Base-by-base conservation (phyloP, 768 basidiomycete species). In the Lactarius pseudohatsudake region DNA sequence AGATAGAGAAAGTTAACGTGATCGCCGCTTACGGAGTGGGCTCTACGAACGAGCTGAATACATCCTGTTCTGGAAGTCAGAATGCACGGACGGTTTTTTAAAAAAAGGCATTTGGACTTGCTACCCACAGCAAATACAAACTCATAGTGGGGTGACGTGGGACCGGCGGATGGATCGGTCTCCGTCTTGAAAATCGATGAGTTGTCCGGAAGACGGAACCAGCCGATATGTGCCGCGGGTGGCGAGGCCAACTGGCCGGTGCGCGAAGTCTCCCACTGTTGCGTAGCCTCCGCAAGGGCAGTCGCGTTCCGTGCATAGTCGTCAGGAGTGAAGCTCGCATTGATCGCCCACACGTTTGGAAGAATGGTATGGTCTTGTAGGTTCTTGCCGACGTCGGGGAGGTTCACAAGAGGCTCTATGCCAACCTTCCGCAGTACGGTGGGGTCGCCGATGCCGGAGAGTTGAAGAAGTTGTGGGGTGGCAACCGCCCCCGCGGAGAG, bases 391-490 rank as follows among this genome's bases (percentile, higher is more conserved):
- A 86, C 84, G 5, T 79, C 80, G 67, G 79, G 79, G 34, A 85
- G 75, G 63, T 84, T 74, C 47, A 85, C 75, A n/a, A 76, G 74
- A 4, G 81, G 79, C 15, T 70, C 72, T 71, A 87, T 84, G 0
- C 81, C 83, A 26, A 86, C 76, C 1, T 79, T 75, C 0, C 70
- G 71, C 0, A 87, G 80, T 26, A 82, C 53, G 11, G 73, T 72
- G 0, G 81, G 74, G 71, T 85, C 83, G 2, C 85, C 86, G 64
- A 87, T 82, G 0, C 85, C 86, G 15, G 85, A 86, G 1, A 84
- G 79, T 72, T 85, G 83, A 16, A 84, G 76, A 10, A 82, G 70
- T 57, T 81, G 79, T 9, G 82, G 77, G 2, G 80, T 71, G 63
- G 71, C 36, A 43, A 71, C 40, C 1, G 65, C 58, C 26, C 72